Base-by-base conservation (phyloP, 805 yeast species). In the Spathaspora boniae region DNA sequence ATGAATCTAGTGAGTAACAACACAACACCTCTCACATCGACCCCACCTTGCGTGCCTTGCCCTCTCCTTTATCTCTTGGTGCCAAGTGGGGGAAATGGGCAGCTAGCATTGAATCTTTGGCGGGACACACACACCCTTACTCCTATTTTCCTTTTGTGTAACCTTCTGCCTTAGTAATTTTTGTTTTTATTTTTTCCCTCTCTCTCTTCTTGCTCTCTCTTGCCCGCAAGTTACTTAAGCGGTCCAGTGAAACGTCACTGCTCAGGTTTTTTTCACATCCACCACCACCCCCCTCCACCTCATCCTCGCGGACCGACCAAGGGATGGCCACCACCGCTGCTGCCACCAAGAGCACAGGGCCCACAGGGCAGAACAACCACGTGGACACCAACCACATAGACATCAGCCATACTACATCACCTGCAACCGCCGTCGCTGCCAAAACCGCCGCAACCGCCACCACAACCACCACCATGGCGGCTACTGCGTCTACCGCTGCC, bases 401-500 rank as follows among this genome's bases (percentile, higher is more conserved):
- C 33, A 14, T 16, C 33, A 9, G 24, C 26, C 26, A 30, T 4
- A 18, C 12, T 22, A 22, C 25, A 22, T 11, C n/a, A 22, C 25
- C 11, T 22, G 11, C 25, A 22, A 11, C 25, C 25, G 25, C n/a
- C n/a, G 25, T 22, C 11, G 11, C 25, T 18, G 3, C 32, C 4
- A 25, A 30, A 9, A 17, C 16, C 20, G 15, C 31, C 6, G 4
- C 33, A 14, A 30, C 4, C 16, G 18, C 40, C 15, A 9, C 21
- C 16, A 11, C 14, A 11, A 24, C 22, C 12, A 19, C 36, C 9
- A 14, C 18, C 2, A 11, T 25, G 16, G 25, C n/a, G n/a, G n/a
- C n/a, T 16, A 19, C 33, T 12, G 23, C 16, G 29, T 5, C 34
- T 9, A 4, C 16, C n/a, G 12, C 46, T 42, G 20, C 48, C 43